Evolutionary conservation across 1,139 yeast genomes (phyloP), one percentile per base, ranked within the genome.

Genomic region (Candida sp.): DNA sequence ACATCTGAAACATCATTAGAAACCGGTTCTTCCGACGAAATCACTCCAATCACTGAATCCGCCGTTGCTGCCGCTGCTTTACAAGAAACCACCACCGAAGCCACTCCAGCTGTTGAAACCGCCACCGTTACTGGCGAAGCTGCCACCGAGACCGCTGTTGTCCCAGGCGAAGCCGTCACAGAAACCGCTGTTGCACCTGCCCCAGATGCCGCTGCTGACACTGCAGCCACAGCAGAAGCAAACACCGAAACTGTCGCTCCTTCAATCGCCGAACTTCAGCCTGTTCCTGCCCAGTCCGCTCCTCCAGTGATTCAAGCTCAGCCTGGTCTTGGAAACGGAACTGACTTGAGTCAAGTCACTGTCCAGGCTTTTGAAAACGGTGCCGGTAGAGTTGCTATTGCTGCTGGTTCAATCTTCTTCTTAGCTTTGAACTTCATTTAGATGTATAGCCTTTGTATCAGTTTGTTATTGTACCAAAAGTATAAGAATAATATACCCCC

Each of bases 341-440:
- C 46, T 43, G 46, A 43, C 28, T n/a, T 26, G 26, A 9, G 33
- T 26, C 41, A 43, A 34, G 46, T 34, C 9, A 26, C 34, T 5
- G 34, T 43, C 28, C 46, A 43, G 28, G 46, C 46, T n/a, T 43
- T 43, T 35, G 46, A 43, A 26, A 43, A 43, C 17, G 40, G 34
- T 34, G 46, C 41, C 5, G 34, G 31, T 1, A 43, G 46, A 43
- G 40, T 35, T 34, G 46, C 12, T 27, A 7, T 43, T 12, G 33
- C 40, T 11, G 41, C 34, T 26, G 46, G 46, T 12, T 27, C 46
- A 8, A 4, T 43, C n/a, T 12, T 43, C 40, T 41, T 42, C 25
- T 22, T 42, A 9, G 31, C 30, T 7, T 32, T 34, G 40, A 32
- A 25, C 39, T 30, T 33, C 28, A 32, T 48, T 9, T 44, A 44